Conservation (phyloP, 768 basidiomycete species). For the Piloderma croceum region DNA sequence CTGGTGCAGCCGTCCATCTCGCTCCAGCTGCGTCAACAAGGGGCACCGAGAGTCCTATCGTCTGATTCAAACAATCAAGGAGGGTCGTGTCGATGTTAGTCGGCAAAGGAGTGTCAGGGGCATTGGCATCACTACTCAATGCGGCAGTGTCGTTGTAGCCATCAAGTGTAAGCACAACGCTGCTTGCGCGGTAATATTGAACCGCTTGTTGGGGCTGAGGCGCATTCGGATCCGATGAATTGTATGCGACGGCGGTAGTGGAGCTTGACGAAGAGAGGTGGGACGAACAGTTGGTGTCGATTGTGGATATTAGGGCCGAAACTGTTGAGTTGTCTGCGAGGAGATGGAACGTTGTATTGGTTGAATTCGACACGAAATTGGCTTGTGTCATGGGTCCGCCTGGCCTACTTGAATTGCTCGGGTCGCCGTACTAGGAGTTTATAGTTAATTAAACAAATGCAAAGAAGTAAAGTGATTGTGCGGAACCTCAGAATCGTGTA, state of each 20-base stretch:
- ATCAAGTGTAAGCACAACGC: constrained; percentile 48
- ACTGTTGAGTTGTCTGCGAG: constrained; percentile 32
- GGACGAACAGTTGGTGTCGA: constrained; percentile 31
- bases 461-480: background rate
- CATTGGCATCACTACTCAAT: constrained; percentile 24
- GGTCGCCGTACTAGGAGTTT: constrained; percentile 24
- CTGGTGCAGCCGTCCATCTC: too few species aligned
- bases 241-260: constrained; percentile 28
- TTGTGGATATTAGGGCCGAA: constrained; percentile 21
- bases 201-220: constrained; percentile 44
- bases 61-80: constrained; percentile 46
- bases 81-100: constrained; percentile 34
- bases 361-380: constrained; percentile 22
- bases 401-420: constrained; percentile 27
- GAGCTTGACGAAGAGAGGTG: constrained; percentile 26
- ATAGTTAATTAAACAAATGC: background rate
- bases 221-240: constrained; percentile 17
- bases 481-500: constrained; percentile 30
- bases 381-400: constrained; percentile 28
- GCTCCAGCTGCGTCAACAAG: constrained; percentile 32
- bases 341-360: constrained; percentile 26
- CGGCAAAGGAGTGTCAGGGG: constrained; percentile 36
- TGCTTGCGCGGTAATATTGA: constrained; percentile 57
- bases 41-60: constrained; percentile 42
- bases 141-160: constrained; percentile 57